Conservation (phyloP, 2,329 filamentous ascomycete species). For the Cladobotryum protrusum region DNA sequence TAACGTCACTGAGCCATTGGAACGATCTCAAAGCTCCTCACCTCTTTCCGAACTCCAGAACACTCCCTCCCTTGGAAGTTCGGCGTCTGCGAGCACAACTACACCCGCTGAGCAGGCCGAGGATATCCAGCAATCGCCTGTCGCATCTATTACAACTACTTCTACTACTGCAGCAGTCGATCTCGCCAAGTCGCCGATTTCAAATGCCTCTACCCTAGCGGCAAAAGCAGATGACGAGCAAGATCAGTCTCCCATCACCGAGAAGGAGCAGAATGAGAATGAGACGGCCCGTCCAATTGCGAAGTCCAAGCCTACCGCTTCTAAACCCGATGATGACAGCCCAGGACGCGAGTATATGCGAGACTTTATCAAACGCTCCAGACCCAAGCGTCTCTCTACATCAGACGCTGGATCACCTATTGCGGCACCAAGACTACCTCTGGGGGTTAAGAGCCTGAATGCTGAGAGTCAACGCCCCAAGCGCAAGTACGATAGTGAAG, state of each 20-base stretch:
- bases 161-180: background rate
- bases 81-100: background rate
- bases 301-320: background rate
- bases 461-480: slow-evolving; percentile 27
- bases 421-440: slow-evolving; percentile 22
- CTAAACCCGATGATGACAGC: slow-evolving; percentile 23
- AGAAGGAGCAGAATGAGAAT: background rate
- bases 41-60: slow-evolving; percentile 8
- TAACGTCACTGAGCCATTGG: background rate
- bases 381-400: slow-evolving; percentile 21
- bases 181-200: background rate
- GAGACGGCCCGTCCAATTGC: background rate
- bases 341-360: slow-evolving; percentile 30
- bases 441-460: slow-evolving; percentile 31
- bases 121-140: background rate
- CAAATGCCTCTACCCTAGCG: background rate
- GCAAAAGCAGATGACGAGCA: no score
- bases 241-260: background rate
- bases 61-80: slow-evolving; percentile 3
- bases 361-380: slow-evolving; percentile 31
- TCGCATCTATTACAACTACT: background rate
- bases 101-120: background rate
- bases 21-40: background rate
- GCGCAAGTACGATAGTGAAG: slow-evolving; percentile 24
- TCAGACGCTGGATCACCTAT: slow-evolving; percentile 28